Evolutionary conservation across 1,139 yeast genomes (phyloP).

Genomic region (Geotrichum macrosporum): DNA sequence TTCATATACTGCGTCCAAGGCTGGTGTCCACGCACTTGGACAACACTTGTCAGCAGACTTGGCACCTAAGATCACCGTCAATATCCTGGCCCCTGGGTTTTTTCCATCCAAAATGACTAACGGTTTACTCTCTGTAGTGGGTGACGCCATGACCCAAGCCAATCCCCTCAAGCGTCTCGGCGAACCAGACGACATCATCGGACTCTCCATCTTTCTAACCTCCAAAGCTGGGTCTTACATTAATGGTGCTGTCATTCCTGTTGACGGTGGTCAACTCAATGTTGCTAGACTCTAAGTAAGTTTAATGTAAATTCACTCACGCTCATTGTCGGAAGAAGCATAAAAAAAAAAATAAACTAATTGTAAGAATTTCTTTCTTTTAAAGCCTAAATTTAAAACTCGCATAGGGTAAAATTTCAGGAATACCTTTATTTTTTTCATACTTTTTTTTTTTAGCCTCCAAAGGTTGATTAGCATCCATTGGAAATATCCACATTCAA

Average conservation of each 20-base stretch:
- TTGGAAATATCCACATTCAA: no score
- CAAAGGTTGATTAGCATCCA: no score
- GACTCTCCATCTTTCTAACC: constrained; percentile 55
- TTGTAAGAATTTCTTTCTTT: no score
- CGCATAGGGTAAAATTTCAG: no score
- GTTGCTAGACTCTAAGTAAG: constrained; percentile 25
- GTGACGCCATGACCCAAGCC: constrained; percentile 43
- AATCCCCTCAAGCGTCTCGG: constrained; percentile 71
- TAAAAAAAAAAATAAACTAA: background rate
- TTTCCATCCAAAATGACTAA: constrained; percentile 75
- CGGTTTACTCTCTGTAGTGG: constrained; percentile 52
- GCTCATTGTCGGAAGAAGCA: background rate
- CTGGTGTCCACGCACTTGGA: constrained; percentile 70
- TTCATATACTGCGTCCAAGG: constrained; percentile 72
- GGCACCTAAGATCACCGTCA: constrained; percentile 64
- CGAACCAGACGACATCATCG: constrained; percentile 55
- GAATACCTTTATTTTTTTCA: no score
- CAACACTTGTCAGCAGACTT: constrained; percentile 58
- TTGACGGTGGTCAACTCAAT: constrained; percentile 61
- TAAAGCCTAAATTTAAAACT: no score
- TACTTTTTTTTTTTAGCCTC: no score
- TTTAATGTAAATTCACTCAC: background rate
- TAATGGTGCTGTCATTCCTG: constrained; percentile 68
- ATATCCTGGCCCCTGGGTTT: constrained; percentile 72
- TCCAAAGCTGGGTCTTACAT: constrained; percentile 57